Percentiles rank a stretch among this genome's conserved stretches.
Evolutionary conservation across 106 monocot species (phyloP).

Genomic region (Dactylorhiza incarnata): DNA sequence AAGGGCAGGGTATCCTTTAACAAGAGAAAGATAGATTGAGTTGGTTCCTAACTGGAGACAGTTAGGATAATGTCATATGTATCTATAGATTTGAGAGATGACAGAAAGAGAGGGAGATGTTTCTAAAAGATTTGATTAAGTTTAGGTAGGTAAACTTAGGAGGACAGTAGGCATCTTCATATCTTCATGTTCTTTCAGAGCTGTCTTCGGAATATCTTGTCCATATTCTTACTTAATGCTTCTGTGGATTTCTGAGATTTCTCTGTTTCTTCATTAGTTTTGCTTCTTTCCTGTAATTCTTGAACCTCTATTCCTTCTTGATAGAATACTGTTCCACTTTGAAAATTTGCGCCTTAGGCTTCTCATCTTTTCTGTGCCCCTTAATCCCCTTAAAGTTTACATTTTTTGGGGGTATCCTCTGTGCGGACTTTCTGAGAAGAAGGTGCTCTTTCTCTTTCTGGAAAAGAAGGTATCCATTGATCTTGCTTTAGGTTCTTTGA

Average conservation of each 20-base stretch:
- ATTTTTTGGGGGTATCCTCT: slow-evolving; percentile 13
- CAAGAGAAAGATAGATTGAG: neutral
- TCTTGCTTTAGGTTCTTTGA: neutral
- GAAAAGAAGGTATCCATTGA: neutral
- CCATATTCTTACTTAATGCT: slow-evolving; percentile 27
- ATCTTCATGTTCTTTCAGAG: slow-evolving; percentile 21
- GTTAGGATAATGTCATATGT: slow-evolving; percentile 6
- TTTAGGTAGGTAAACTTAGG: slow-evolving; percentile 4
- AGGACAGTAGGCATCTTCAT: slow-evolving; percentile 20
- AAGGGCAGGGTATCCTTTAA: neutral
- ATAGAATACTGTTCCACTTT: slow-evolving; percentile 9
- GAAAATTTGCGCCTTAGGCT: slow-evolving; percentile 8
- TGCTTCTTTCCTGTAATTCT: neutral
- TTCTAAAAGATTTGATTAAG: slow-evolving; percentile 10
- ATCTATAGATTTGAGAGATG: slow-evolving; percentile 10
- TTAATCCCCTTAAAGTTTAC: slow-evolving; percentile 15
- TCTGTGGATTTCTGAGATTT: slow-evolving; percentile 32
- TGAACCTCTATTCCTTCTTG: slow-evolving; percentile 2
- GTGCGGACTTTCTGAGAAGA: slow-evolving; percentile 15
- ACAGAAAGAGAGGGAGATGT: neutral
- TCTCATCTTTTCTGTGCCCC: slow-evolving; percentile 10
- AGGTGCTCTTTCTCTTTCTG: slow-evolving; percentile 1
- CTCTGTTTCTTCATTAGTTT: slow-evolving; percentile 14
- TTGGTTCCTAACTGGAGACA: neutral
- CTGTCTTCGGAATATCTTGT: slow-evolving; percentile 55